Evolutionary conservation across 2,329 filamentous ascomycete species (phyloP), one percentile per base, ranked within the genome.

Genomic region (Teratosphaeria viscida): DNA sequence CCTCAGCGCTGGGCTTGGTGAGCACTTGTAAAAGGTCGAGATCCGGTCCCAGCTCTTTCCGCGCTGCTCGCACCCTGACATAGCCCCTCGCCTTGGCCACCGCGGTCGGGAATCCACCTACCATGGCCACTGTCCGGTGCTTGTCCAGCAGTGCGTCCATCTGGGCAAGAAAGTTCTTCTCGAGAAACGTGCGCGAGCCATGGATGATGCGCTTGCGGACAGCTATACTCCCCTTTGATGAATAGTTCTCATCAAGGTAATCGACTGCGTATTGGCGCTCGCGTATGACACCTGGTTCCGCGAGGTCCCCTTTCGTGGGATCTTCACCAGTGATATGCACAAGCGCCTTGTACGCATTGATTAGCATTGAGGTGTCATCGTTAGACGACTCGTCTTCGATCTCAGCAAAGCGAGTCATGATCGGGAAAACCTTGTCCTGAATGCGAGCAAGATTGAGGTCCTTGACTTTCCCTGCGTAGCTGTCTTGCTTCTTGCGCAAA

Each of bases 31-130:
- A 79, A 12, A 67, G 56, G 64, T 92, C 85, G 4, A 86, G 84
- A 62, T 87, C 89, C 2, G 87, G 85, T 1, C 88, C 89, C 52
- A 97, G 82, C 69, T 95, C 90, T 74, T 92, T 95, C 61, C 90
- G 85, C 1, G 84, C 82, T 52, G 86, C 83, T 62, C 89, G 85
- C 60, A 96, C 81, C 55, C 92, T 85, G 66, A 99, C 90, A 70
- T 92, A 99, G 7, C 90, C 94, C 70, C 90, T 90, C 70, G 96
- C 87, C 76, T 95, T 95, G 78, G 89, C 95, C 65, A 92, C 82
- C 26, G 90, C 84, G 58, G 92, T 90, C 1, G 94, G 94, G 49
- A 91, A 84, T 64, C 94, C 94, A 61, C 94, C 94, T 52, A 96
- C 82, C 70, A 89, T 89, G 34, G 94, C 92, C 71, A 96, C 92